Evolutionary conservation across 2,329 filamentous ascomycete genomes (phyloP).

Genomic region (Dothideomycetes sp.): DNA sequence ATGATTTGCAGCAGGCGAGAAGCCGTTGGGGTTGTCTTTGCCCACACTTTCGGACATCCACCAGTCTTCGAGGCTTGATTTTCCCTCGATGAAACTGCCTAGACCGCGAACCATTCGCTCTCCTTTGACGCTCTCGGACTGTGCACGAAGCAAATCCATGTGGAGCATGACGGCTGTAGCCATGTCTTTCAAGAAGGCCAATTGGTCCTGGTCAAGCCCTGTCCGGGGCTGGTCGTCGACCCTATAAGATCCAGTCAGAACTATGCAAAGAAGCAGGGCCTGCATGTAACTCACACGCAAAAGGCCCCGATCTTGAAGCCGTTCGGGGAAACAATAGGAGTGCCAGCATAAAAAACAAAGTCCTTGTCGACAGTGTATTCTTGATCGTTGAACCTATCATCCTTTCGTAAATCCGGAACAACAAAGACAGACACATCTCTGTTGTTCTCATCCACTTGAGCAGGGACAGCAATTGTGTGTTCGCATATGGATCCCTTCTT

Average conservation of each 20-base stretch:
- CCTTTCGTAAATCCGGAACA: constrained; percentile 21
- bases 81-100: constrained; percentile 19
- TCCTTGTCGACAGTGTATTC: constrained; percentile 22
- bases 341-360: constrained; percentile 27
- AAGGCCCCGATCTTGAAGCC: constrained; percentile 27
- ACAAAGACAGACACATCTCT: constrained; percentile 14
- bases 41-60: too few species aligned
- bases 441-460: constrained; percentile 14
- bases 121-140: constrained; percentile 22
- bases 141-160: constrained; percentile 27
- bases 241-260: constrained; percentile 3
- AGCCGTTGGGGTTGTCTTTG: too few species aligned
- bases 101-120: constrained; percentile 18
- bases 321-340: constrained; percentile 25
- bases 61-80: constrained; percentile 9
- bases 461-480: constrained; percentile 17
- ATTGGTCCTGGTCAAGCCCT: constrained; percentile 16
- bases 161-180: constrained; percentile 24
- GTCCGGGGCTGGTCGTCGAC: constrained; percentile 20
- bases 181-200: constrained; percentile 24
- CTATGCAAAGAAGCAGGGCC: neutral
- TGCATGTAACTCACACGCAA: constrained; percentile 16
- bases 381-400: constrained; percentile 25
- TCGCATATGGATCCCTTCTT: constrained; percentile 25
- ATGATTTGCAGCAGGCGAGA: too few species aligned